phyloP scores from a whole-genome alignment of 345 rosid species.

The Pelargonium nanum region DNA sequence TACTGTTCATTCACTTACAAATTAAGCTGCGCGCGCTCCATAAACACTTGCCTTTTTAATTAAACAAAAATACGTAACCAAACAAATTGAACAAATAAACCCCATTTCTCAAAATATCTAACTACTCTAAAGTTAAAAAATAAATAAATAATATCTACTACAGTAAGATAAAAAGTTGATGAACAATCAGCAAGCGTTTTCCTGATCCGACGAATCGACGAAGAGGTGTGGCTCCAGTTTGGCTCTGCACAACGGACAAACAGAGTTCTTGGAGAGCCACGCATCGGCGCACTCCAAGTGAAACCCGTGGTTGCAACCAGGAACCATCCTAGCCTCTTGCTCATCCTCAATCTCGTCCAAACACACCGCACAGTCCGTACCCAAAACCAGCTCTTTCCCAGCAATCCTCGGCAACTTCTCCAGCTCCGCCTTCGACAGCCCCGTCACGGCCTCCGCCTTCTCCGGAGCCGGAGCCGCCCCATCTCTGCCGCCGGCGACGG shows the following conservation, averaged over 20 bases:
- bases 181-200: neutral
- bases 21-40: no score
- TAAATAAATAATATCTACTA: no score
- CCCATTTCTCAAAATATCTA: no score
- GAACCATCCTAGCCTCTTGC: slow-evolving; percentile 52
- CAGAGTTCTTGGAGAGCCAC: slow-evolving; percentile 53
- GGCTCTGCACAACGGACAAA: slow-evolving; percentile 65
- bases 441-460: slow-evolving; percentile 29
- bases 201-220: neutral
- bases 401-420: slow-evolving; percentile 50
- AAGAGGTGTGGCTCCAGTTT: slow-evolving; percentile 23
- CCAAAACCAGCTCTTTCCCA: slow-evolving; percentile 58
- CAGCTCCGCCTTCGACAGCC: slow-evolving; percentile 48
- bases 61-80: no score
- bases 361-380: slow-evolving; percentile 75
- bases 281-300: slow-evolving; percentile 67
- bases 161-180: no score
- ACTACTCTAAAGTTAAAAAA: no score
- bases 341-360: slow-evolving; percentile 57
- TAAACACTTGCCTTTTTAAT: no score
- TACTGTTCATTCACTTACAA: no score
- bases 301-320: slow-evolving; percentile 81
- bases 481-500: slow-evolving; percentile 6
- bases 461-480: neutral
- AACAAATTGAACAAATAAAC: no score